These are phyloP conservation scores for Platanthera zijinensis DNA, from an alignment of 106 monocot species.

Conservation along the genomic window DNA sequence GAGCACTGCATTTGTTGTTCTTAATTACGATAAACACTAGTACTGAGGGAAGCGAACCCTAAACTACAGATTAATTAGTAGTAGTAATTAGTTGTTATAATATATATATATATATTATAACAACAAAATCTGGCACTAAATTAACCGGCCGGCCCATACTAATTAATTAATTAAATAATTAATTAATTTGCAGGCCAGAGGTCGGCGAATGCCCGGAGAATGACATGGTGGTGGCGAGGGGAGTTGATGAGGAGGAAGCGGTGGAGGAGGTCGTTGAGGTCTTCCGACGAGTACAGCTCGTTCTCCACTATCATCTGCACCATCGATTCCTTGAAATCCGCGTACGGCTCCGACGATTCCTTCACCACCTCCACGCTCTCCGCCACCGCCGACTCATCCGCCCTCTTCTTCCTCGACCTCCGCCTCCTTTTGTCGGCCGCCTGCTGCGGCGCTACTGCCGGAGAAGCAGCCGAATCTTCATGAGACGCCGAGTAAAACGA, in stretches of 20 bases:
- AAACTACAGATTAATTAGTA: too few relatives aligned
- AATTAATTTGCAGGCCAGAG: slow-evolving; percentile 23
- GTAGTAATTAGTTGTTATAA: too few relatives aligned
- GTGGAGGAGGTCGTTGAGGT: slow-evolving; percentile 44
- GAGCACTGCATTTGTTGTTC: too few relatives aligned
- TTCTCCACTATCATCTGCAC: slow-evolving; percentile 69
- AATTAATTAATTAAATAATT: too few relatives aligned
- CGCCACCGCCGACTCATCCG: slow-evolving; percentile 3
- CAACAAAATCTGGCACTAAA: too few relatives aligned
- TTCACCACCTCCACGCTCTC: slow-evolving; percentile 51
- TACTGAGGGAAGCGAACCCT: too few relatives aligned
- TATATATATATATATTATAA: too few relatives aligned
- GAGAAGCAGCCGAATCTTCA: slow-evolving; percentile 2
- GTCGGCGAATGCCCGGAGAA: slow-evolving; percentile 69
- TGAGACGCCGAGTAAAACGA: slow-evolving; percentile 9
- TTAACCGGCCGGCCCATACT: too few relatives aligned
- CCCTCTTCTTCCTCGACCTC: slow-evolving; percentile 9
- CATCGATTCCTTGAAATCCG: slow-evolving; percentile 60
- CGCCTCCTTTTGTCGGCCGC: background rate
- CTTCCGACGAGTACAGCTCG: slow-evolving; percentile 58
- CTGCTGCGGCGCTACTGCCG: background rate
- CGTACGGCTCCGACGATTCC: slow-evolving; percentile 53
- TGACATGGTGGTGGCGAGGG: slow-evolving; percentile 59
- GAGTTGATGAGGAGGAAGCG: slow-evolving; percentile 53
- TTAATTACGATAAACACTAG: too few relatives aligned